These are phyloP conservation scores for Geranium incanum DNA, from an alignment of 441 rosid species.

Conservation along the genomic window DNA sequence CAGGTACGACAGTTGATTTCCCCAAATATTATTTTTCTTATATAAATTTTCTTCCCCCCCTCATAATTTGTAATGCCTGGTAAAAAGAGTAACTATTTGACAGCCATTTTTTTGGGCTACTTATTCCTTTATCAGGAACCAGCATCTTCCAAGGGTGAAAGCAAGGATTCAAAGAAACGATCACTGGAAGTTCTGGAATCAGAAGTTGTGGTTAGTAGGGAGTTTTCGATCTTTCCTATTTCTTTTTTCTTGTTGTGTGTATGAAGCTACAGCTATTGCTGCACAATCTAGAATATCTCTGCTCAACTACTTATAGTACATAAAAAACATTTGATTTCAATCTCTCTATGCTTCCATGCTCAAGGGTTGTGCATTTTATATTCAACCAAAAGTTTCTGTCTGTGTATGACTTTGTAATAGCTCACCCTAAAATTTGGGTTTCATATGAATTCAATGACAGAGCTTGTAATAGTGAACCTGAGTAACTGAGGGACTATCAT, in stretches of 20 bases:
- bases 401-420: not conserved
- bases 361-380: not conserved
- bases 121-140: constrained; percentile 38
- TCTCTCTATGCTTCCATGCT: not conserved
- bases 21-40: not conserved
- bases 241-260: not conserved
- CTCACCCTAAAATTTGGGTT: not conserved
- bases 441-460: not conserved
- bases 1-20: constrained; percentile 34
- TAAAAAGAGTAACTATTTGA: not conserved
- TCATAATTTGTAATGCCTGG: not conserved
- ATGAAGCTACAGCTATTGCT: not conserved
- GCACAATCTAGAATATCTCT: constrained; percentile 12
- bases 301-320: constrained; percentile 4
- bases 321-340: not conserved
- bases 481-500: not conserved
- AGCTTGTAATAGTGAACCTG: not conserved
- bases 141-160: constrained; percentile 30
- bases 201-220: constrained; percentile 28
- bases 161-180: constrained; percentile 34
- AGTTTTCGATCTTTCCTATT: not conserved
- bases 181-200: constrained; percentile 27
- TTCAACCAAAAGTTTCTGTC: not conserved
- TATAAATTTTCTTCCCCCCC: constrained; percentile 5
- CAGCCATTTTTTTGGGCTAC: not conserved